Base-by-base conservation (phyloP, 2,329 filamentous ascomycete species). In the Phaeosphaeria sp. region DNA sequence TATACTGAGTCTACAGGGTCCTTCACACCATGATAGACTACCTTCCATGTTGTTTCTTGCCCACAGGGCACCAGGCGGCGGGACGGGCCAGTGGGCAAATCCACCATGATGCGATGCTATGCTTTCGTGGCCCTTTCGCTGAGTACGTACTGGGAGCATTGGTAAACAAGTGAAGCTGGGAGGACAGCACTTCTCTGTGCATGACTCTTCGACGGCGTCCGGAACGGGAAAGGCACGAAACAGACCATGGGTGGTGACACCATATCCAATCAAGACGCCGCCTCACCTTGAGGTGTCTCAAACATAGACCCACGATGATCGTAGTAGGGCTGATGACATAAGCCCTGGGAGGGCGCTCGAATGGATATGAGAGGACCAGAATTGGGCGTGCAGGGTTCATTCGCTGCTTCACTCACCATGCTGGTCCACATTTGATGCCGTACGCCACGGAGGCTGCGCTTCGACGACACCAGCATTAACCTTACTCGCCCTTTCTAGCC, bases 161-260 rank as follows among this genome's bases (percentile, higher is more conserved):
- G 69, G 59, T 67, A 66, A 65, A 59, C 56, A 63, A 75, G 71
- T 75, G 72, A 75, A 73, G 72, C 67, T 69, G 59, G 64, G 49
- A 46, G 52, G 51, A 36, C 52, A 64, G 64, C 59, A 59, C 69
- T 64, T 67, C 65, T 59, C 66, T 62, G 61, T 62, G 54, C 22
- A 59, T 64, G 61, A 56, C 60, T 66, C 66, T 58, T 64, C 49
- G 56, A 67, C 70, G 60, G 69, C 68, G 67, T 61, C 69, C 68
- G 59, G 69, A 71, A 64, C 54, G 62, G 67, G 68, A 68, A 47
- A 66, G 62, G 63, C 56, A 63, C 68, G 58, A 64, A 63, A 71
- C 62, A 66, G 52, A 62, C 67, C 67, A 65, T 60, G 64, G 52
- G 63, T 60, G 52, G 48, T 58, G 56, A 61, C 59, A 61, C 65